Evolutionary conservation across 768 basidiomycete species (phyloP).

Genomic region (Lactarius tabidus): DNA sequence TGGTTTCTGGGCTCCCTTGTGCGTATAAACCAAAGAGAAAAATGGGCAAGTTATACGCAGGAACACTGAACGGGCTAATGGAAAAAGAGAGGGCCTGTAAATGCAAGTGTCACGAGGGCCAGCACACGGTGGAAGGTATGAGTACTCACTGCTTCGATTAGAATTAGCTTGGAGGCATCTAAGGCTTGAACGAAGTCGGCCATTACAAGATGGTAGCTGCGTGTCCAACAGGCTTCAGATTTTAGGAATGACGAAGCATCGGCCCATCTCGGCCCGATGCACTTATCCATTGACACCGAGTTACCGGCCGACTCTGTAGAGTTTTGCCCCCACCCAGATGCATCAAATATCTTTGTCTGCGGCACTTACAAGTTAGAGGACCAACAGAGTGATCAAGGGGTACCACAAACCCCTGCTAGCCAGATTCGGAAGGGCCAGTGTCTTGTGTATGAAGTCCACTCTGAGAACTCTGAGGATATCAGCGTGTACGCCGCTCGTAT

Average conservation of each 20-base stretch:
- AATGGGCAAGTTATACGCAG: conserved; percentile 77
- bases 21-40: conserved; percentile 75
- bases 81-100: conserved; percentile 58
- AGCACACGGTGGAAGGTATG: not conserved
- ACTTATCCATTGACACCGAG: conserved; percentile 50
- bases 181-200: conserved; percentile 66
- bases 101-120: conserved; percentile 1
- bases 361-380: conserved; percentile 86
- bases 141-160: conserved; percentile 52
- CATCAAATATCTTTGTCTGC: conserved; percentile 67
- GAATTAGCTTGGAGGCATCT: conserved; percentile 66
- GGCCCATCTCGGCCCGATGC: not conserved
- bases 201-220: conserved; percentile 31
- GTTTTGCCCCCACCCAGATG: conserved; percentile 71
- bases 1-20: conserved; percentile 62
- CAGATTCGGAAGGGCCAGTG: conserved; percentile 67
- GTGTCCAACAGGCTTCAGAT: not conserved
- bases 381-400: conserved; percentile 15
- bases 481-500: conserved; percentile 25
- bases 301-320: conserved; percentile 89
- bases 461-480: conserved; percentile 34
- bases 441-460: conserved; percentile 53
- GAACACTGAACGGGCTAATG: conserved; percentile 50
- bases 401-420: conserved; percentile 7
- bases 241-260: not conserved